Conservation (phyloP, 345 rosid genomes). For the Eucalyptus pauciflora region DNA sequence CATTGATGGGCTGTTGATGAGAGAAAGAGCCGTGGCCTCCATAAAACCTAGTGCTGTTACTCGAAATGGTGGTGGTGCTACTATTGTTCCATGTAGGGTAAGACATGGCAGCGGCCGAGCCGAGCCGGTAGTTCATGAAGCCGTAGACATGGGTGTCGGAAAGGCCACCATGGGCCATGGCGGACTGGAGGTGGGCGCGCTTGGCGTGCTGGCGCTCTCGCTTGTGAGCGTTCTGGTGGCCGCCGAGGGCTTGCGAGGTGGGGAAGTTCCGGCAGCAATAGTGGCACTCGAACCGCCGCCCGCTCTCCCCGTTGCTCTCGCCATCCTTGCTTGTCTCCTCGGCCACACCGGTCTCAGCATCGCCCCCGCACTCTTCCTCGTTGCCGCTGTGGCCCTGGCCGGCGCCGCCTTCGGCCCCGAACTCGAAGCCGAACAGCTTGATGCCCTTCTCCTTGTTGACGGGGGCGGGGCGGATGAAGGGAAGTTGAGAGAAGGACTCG, state of each 20-base stretch:
- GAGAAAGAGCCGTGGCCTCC: conserved; percentile 21
- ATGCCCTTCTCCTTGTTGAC: conserved; percentile 40
- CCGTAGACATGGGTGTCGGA: conserved; percentile 44
- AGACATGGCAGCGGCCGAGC: conserved; percentile 9
- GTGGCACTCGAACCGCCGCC: conserved; percentile 83
- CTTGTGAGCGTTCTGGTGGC: conserved; percentile 99
- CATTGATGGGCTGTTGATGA: conserved; percentile 52
- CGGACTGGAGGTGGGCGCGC: conserved; percentile 66
- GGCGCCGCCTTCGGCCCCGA: conserved; percentile 13
- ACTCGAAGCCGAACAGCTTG: conserved; percentile 88
- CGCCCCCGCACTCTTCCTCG: background rate
- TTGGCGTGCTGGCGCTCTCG: conserved; percentile 95
- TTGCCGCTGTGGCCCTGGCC: background rate
- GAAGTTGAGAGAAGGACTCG: conserved; percentile 42
- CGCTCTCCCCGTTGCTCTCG: conserved; percentile 26
- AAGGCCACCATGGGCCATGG: conserved; percentile 46
- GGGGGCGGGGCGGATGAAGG: conserved; percentile 59
- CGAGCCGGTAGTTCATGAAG: conserved; percentile 40
- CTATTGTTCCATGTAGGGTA: conserved; percentile 46
- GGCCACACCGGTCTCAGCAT: background rate
- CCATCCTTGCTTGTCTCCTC: conserved; percentile 18
- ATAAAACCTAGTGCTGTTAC: conserved; percentile 32
- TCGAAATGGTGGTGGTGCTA: background rate
- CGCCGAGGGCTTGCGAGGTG: conserved; percentile 97
- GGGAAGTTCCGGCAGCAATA: conserved; percentile 95